A percentile compares a stretch with the other conserved stretches of the same genome.
phyloP scores from a whole-genome alignment of 768 basidiomycete species.

The Mrakia hoshinonis region DNA sequence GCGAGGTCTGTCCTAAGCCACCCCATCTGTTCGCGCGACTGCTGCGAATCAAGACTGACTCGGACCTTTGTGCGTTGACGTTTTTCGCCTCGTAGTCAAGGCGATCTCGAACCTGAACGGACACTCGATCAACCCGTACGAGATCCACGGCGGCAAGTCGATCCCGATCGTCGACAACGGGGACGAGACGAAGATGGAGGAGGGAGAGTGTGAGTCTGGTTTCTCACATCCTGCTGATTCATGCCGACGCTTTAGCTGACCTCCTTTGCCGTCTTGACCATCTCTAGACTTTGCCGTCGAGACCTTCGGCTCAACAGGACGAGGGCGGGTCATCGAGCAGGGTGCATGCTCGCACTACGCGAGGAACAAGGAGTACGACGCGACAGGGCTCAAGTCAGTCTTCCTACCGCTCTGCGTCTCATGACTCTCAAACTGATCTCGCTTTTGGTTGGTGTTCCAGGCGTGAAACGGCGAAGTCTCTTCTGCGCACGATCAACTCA shows the following conservation, averaged over 20 bases:
- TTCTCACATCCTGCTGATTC: not conserved
- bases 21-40: constrained; percentile 27
- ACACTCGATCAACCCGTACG: constrained; percentile 80
- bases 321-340: constrained; percentile 78
- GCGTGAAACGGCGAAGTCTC: constrained; percentile 70
- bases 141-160: constrained; percentile 85
- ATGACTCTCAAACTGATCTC: not conserved
- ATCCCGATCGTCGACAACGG: constrained; percentile 80
- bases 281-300: constrained; percentile 76
- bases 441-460: constrained; percentile 41
- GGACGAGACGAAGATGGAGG: constrained; percentile 95
- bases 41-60: constrained; percentile 3
- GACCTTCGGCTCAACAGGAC: constrained; percentile 95
- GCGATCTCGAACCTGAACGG: constrained; percentile 89
- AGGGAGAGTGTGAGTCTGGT: constrained; percentile 69
- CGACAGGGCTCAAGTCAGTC: constrained; percentile 52
- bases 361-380: constrained; percentile 16
- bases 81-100: constrained; percentile 55
- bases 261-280: not conserved
- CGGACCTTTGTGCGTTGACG: not conserved
- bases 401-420: not conserved
- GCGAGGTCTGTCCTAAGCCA: constrained; percentile 50
- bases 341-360: constrained; percentile 95
- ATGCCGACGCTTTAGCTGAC: not conserved
- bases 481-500: constrained; percentile 78